Base-by-base conservation (phyloP, 1,139 yeast species). In the Sugiyamaella grinbergsii region DNA sequence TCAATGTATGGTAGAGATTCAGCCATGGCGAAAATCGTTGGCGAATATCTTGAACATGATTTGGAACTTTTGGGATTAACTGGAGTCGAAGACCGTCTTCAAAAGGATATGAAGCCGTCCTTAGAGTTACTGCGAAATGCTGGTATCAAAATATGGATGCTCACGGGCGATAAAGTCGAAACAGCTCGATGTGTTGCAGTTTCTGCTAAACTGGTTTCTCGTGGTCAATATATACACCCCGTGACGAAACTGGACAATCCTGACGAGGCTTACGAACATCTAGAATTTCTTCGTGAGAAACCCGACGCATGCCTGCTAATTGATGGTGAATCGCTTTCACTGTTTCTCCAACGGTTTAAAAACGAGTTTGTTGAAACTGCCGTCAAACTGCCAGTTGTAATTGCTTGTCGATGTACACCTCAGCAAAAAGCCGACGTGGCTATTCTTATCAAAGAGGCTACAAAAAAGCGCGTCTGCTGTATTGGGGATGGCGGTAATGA, bases 401-500 rank as follows among this genome's bases (percentile, higher is more conserved):
- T 94, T 64, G 98, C 98, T 0, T 94, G 98, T 67, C 85, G 99
- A 61, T 94, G 99, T 69, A 85, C 98, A 0, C 99, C 99, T 1
- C 98, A 94, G 67, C 99, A 94, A 64, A 94, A 94, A 68, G 98
- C 98, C 0, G 98, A 94, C 65, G 88, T 94, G 48, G 97, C 98
- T 0, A 64, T 79, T 19, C 73, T 84, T 58, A 94, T 94, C 57
- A 79, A 91, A 59, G 80, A 80, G 54, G 71, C 80, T 31, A 93
- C 98, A 0, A 87, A 89, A 5, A 89, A 88, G 64, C 74, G 98
- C 49, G 97, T 91, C 2, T 91, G 98, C 61, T 93, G 98, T 66
- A 94, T 94, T 61, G 99, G 99, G 47, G 99, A 94, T 69, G 99
- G 99, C 59, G 99, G 99, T 61, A 94, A 94, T 64, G 99, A 94